A percentile compares a stretch with the other conserved stretches of the same genome.
These are phyloP conservation scores for Diaporthe vexans DNA, from an alignment of 2,329 filamentous ascomycete species.

Conservation along the genomic window DNA sequence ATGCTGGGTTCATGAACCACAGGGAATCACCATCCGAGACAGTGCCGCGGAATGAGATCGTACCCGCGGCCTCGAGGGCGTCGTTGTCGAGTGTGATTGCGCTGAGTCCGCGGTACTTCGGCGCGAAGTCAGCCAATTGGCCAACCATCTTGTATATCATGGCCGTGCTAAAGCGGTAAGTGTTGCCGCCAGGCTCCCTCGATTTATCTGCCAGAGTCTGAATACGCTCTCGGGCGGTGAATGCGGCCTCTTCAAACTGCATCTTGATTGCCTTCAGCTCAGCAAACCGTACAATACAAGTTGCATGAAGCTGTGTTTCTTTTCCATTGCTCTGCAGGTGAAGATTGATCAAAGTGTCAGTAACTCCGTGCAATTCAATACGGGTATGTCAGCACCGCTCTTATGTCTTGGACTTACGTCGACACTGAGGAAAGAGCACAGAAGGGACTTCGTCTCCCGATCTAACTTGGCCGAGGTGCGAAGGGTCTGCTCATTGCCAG, in stretches of 20 bases:
- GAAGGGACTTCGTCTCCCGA: background rate
- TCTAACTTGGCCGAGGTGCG: conserved; percentile 7
- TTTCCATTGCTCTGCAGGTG: background rate
- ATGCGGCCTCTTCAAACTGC: background rate
- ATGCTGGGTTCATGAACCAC: conserved; percentile 11
- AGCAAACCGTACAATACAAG: background rate
- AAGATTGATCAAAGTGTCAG: background rate
- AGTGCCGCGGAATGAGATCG: conserved; percentile 5
- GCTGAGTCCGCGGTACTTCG: background rate
- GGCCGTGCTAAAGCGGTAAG: conserved; percentile 11
- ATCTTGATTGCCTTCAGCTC: background rate
- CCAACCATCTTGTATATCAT: conserved; percentile 32
- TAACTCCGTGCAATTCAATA: background rate
- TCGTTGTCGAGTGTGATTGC: conserved; percentile 16
- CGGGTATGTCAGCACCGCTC: background rate
- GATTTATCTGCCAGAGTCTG: background rate
- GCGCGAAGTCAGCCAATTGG: conserved; percentile 15
- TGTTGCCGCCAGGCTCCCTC: background rate
- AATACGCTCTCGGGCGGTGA: background rate
- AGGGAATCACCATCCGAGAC: background rate
- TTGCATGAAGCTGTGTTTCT: conserved; percentile 17
- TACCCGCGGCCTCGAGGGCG: conserved; percentile 5
- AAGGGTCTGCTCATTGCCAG: background rate
- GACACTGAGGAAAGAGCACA: background rate
- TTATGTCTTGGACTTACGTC: background rate